Conservation (phyloP, 2,329 filamentous ascomycete species). For the Penicillium sp. region DNA sequence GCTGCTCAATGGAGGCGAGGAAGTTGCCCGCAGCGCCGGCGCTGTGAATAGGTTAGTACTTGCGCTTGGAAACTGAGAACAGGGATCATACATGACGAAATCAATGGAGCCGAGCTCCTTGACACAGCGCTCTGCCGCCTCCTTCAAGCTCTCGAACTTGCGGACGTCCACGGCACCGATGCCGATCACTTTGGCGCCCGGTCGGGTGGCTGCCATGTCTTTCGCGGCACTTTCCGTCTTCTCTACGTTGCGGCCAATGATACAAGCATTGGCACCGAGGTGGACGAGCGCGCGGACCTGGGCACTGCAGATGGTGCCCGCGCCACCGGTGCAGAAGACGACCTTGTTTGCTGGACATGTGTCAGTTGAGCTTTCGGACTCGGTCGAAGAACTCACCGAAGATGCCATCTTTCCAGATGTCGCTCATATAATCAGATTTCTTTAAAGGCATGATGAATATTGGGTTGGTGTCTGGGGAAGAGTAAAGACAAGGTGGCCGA, state of each 20-base stretch:
- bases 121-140: conserved; percentile 74
- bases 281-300: conserved; percentile 90
- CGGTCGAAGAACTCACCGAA: conserved; percentile 60
- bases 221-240: conserved; percentile 80
- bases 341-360: conserved; percentile 70
- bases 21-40: conserved; percentile 97
- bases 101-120: conserved; percentile 85
- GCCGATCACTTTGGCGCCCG: conserved; percentile 80
- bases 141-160: conserved; percentile 65
- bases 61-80: background rate
- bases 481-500: background rate
- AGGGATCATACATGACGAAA: conserved; percentile 70
- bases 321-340: conserved; percentile 91
- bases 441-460: conserved; percentile 61
- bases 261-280: conserved; percentile 89
- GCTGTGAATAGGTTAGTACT: conserved; percentile 45
- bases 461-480: background rate
- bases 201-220: conserved; percentile 76
- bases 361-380: conserved; percentile 8
- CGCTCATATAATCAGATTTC: conserved; percentile 73
- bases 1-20: conserved; percentile 75
- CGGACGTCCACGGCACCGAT: conserved; percentile 75
- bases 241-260: conserved; percentile 82
- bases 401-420: conserved; percentile 81
- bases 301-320: conserved; percentile 88